phyloP scores from a whole-genome alignment of 2,329 filamentous ascomycete genomes.

The Alternaria triticina region DNA sequence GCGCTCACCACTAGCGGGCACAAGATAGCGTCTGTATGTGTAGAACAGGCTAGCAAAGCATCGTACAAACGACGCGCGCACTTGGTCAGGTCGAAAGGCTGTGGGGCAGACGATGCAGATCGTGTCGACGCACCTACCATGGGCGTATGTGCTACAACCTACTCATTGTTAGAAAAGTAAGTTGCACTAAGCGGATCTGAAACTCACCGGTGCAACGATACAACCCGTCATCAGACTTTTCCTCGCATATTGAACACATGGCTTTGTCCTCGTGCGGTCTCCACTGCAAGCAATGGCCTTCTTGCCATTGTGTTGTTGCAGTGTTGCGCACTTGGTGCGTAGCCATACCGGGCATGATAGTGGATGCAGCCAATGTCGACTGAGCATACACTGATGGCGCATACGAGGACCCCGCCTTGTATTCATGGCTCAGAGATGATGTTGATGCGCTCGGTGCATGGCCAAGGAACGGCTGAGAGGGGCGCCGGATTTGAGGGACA shows the following conservation, averaged over 20 bases:
- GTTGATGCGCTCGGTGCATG: constrained; percentile 71
- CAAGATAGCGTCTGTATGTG: constrained; percentile 70
- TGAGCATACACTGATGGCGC: constrained; percentile 84
- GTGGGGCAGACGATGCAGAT: constrained; percentile 71
- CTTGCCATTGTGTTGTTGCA: constrained; percentile 81
- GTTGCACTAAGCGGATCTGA: constrained; percentile 5
- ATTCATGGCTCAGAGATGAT: constrained; percentile 62
- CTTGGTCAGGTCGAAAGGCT: constrained; percentile 70
- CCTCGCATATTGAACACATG: constrained; percentile 76
- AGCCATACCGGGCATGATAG: constrained; percentile 84
- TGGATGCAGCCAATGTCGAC: constrained; percentile 84
- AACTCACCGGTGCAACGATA: constrained; percentile 70
- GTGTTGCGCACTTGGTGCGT: constrained; percentile 80
- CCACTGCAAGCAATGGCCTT: constrained; percentile 81
- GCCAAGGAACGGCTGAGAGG: constrained; percentile 71
- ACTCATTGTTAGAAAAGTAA: constrained; percentile 27
- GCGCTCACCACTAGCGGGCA: constrained; percentile 64
- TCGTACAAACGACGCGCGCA: constrained; percentile 71
- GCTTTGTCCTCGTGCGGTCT: constrained; percentile 64
- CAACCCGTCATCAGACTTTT: constrained; percentile 74
- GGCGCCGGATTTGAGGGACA: constrained; percentile 67
- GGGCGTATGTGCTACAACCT: constrained; percentile 64
- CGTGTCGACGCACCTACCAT: constrained; percentile 65
- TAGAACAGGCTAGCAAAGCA: constrained; percentile 73
- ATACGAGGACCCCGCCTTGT: constrained; percentile 63